Evolutionary conservation across 768 basidiomycete genomes (phyloP), one percentile per base, ranked within the genome.

Genomic region (Phylloporus sp.): DNA sequence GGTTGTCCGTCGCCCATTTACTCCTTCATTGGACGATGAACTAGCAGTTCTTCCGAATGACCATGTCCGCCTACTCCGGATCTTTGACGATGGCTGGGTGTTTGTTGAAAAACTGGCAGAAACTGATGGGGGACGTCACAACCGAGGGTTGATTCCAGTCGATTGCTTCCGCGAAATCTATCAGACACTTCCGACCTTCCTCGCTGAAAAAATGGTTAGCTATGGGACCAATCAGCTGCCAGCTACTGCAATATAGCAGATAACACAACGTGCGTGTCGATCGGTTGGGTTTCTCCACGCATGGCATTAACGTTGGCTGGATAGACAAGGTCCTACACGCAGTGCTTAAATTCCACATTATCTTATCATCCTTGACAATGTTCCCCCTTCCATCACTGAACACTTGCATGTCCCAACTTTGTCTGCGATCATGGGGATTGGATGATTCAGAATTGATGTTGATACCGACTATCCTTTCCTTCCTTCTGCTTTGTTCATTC

Each of bases 21-120:
- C 64, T 31, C 77, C 80, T 17, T 74, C 76, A 1, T 66, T 79
- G 18, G 62, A 69, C 4, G 86, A 88, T 53, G 86, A 89, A 60
- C 58, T 89, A 4, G 49, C 60, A 1, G 81, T 86, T 2, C 31
- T 20, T 0, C 65, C 68, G 1, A 77, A 75, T 1, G 83, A 86
- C 39, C 54, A 56, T 5, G 77, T 86, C 10, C 75, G 65, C 56
- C 63, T 87, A 24, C 6, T 82, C 10, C 65, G 69, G 39, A 55
- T 76, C 20, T 88, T 80, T 57, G 79, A 84, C 47, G 86, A 87
- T 54, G 86, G 84, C 1, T 88, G 86, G 86, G 78, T 77, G 6
- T 63, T 77, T 50, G 77, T 83, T 29, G 76, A 83, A 67, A 77
- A 71, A 48, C 42, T 74, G 9, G 50, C 48, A 3, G 14, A 36